A percentile compares a stretch with the other conserved stretches of the same genome.
phyloP scores from a whole-genome alignment of 768 basidiomycete genomes.

The Rhodotorula kratochvilovae region DNA sequence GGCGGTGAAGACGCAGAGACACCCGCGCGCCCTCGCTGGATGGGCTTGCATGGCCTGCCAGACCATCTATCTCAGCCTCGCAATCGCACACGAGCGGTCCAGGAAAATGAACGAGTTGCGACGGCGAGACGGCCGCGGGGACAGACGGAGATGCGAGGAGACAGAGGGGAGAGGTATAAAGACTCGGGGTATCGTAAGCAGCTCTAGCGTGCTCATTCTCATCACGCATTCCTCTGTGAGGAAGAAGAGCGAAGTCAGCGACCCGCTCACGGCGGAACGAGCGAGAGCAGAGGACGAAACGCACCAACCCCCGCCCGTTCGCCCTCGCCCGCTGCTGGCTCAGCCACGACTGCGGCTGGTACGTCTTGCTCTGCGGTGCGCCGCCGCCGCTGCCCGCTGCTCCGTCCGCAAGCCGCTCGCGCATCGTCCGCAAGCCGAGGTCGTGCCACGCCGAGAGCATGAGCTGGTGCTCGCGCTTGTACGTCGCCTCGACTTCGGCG shows the following conservation, averaged over 20 bases:
- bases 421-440: slow-evolving; percentile 54
- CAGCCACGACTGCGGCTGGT: slow-evolving; percentile 36
- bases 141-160: neutral
- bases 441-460: slow-evolving; percentile 73
- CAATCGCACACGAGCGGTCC: too few relatives aligned
- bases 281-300: neutral
- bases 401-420: slow-evolving; percentile 10
- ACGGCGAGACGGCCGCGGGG: neutral
- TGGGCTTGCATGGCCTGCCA: too few relatives aligned
- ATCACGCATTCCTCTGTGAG: neutral
- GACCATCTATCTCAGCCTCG: too few relatives aligned
- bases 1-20: neutral
- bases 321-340: slow-evolving; percentile 26
- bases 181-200: neutral
- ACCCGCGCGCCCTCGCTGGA: neutral
- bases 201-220: neutral
- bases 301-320: slow-evolving; percentile 22
- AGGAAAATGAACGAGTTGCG: neutral
- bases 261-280: too few relatives aligned
- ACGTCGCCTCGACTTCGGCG: slow-evolving; percentile 60
- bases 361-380: neutral
- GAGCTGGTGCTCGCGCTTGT: slow-evolving; percentile 71
- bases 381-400: neutral
- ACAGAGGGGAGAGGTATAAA: neutral
- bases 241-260: neutral